Evolutionary conservation across 2,329 filamentous ascomycete species (phyloP).

Genomic region (Fusarium chlamydosporum): DNA sequence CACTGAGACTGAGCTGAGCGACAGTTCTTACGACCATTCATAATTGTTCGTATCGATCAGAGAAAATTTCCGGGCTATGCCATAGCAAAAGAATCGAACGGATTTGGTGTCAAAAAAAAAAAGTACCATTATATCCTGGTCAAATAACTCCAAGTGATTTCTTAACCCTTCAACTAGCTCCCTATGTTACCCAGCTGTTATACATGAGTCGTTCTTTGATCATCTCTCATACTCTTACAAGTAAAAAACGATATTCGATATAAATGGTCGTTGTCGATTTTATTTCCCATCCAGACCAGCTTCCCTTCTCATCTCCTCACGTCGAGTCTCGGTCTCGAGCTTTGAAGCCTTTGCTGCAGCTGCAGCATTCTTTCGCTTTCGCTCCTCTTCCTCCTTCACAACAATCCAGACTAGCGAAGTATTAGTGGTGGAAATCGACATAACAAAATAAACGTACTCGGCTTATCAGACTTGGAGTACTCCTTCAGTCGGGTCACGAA

Average conservation of each 20-base stretch:
- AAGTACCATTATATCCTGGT: conserved; percentile 16
- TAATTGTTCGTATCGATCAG: not conserved
- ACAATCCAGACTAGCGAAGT: conserved; percentile 63
- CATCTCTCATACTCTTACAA: conserved; percentile 47
- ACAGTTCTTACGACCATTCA: no score
- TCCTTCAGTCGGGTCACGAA: conserved; percentile 89
- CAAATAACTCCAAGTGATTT: conserved; percentile 38
- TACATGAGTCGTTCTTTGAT: conserved; percentile 39
- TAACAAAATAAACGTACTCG: conserved; percentile 72
- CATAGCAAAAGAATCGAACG: not conserved
- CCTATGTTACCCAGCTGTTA: conserved; percentile 29
- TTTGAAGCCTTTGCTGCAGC: conserved; percentile 56
- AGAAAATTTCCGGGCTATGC: not conserved
- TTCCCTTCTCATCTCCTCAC: conserved; percentile 66
- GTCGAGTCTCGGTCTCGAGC: conserved; percentile 60
- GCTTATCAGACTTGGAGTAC: conserved; percentile 91
- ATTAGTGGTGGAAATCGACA: conserved; percentile 27
- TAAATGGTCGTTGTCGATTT: not conserved
- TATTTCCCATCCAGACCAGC: conserved; percentile 60
- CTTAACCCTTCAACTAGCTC: conserved; percentile 17
- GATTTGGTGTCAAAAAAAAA: conserved; percentile 6
- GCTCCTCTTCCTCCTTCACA: conserved; percentile 64
- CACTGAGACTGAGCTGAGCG: no score
- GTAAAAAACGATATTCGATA: conserved; percentile 16
- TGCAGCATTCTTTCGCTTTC: conserved; percentile 57